These are phyloP conservation scores for Colletotrichum limetticola DNA, from an alignment of 2,329 filamentous ascomycete species.

Conservation along the genomic window DNA sequence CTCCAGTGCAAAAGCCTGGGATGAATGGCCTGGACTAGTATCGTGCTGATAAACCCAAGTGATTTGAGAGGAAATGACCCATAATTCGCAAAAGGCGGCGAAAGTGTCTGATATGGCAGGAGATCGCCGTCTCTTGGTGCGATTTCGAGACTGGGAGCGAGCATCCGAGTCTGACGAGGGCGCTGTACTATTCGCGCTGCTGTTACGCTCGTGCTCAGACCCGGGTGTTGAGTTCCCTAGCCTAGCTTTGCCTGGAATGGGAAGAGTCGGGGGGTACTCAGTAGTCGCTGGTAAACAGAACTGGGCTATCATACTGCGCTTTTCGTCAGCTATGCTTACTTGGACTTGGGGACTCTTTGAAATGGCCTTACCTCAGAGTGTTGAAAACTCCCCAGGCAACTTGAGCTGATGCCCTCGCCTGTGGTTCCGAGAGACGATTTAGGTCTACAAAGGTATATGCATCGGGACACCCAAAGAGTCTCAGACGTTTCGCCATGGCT, in stretches of 20 bases:
- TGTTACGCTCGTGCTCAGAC: neutral
- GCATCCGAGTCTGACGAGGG: neutral
- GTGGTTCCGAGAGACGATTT: neutral
- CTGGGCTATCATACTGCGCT: conserved; percentile 18
- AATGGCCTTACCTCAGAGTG: conserved; percentile 47
- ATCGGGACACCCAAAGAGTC: conserved; percentile 28
- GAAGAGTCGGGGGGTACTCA: conserved; percentile 26
- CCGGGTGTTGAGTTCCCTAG: neutral
- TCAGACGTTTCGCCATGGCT: conserved; percentile 27
- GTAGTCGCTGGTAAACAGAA: conserved; percentile 30
- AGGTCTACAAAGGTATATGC: conserved; percentile 14
- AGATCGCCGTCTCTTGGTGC: conserved; percentile 1
- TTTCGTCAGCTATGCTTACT: neutral
- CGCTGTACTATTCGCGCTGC: neutral
- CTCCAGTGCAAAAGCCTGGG: conserved; percentile 44
- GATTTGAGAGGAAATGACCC: conserved; percentile 48
- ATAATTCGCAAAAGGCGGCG: conserved; percentile 47
- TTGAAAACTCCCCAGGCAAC: conserved; percentile 48
- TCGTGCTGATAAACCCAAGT: conserved; percentile 42
- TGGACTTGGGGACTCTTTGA: neutral
- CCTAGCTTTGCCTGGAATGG: conserved; percentile 14
- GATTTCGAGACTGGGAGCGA: neutral
- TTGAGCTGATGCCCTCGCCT: conserved; percentile 20
- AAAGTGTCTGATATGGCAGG: conserved; percentile 41
- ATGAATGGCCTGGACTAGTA: conserved; percentile 26